phyloP scores from a whole-genome alignment of 2,329 filamentous ascomycete genomes.

The Davidsoniella eucalypti region DNA sequence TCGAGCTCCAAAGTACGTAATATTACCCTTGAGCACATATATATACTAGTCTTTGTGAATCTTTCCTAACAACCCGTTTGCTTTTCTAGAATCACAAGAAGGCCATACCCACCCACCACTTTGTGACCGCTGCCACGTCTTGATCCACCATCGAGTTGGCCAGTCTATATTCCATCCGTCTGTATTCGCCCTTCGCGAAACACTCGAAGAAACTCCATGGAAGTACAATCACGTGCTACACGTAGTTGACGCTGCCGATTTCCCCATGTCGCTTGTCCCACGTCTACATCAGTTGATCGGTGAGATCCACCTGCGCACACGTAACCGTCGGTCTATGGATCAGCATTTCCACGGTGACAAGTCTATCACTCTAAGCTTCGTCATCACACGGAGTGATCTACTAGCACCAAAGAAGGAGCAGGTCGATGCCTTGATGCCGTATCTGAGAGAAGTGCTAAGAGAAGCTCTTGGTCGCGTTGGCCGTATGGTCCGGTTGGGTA shows the following conservation, averaged over 20 bases:
- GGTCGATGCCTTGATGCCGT: conserved; percentile 75
- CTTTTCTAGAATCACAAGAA: conserved; percentile 4
- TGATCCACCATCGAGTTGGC: conserved; percentile 60
- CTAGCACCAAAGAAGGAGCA: conserved; percentile 70
- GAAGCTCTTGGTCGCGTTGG: conserved; percentile 54
- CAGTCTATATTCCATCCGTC: conserved; percentile 62
- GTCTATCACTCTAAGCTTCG: conserved; percentile 68
- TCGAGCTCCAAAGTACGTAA: conserved; percentile 8
- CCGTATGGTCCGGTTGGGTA: conserved; percentile 64
- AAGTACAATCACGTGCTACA: conserved; percentile 92
- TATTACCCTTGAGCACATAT: background rate
- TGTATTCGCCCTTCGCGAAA: conserved; percentile 64
- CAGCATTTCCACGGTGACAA: conserved; percentile 49
- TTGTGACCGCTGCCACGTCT: conserved; percentile 74
- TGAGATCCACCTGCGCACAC: conserved; percentile 57
- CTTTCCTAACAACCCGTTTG: background rate
- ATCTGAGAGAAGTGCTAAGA: conserved; percentile 59
- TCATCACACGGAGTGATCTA: conserved; percentile 78
- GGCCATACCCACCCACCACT: conserved; percentile 34
- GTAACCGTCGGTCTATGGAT: conserved; percentile 59
- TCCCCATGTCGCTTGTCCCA: conserved; percentile 82
- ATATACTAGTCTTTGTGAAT: background rate
- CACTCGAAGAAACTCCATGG: conserved; percentile 75
- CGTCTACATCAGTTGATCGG: conserved; percentile 54
- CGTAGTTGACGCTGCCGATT: conserved; percentile 86